Evolutionary conservation across 352 stramenopile species (phyloP).

Genomic region (Pythium dissimile): DNA sequence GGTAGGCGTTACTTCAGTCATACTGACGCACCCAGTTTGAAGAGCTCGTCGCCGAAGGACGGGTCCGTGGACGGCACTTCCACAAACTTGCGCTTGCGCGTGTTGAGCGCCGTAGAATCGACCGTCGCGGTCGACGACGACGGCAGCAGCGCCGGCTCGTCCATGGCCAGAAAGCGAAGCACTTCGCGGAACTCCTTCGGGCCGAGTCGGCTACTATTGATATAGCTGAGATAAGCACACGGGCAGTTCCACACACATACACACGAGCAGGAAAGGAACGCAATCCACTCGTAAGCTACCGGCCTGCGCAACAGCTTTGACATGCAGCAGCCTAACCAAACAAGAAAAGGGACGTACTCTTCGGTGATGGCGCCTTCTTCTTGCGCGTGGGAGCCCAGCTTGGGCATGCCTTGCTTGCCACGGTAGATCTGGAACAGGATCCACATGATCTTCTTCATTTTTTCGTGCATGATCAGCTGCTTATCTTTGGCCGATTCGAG

Average conservation of each 20-base stretch:
- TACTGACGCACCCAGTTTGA: conserved; percentile 31
- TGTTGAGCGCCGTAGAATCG: conserved; percentile 28
- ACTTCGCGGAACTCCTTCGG: conserved; percentile 86
- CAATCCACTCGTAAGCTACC: conserved; percentile 24
- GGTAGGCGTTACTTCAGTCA: not conserved
- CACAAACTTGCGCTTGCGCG: conserved; percentile 81
- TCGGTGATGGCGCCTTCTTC: conserved; percentile 63
- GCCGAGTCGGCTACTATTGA: conserved; percentile 72
- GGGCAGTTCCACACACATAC: conserved; percentile 9
- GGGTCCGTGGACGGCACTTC: conserved; percentile 40
- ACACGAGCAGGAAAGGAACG: conserved; percentile 14
- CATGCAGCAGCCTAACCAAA: conserved; percentile 15
- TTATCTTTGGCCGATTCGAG: conserved; percentile 83
- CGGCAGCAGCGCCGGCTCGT: conserved; percentile 70
- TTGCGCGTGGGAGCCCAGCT: conserved; percentile 56
- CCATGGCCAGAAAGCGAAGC: conserved; percentile 81
- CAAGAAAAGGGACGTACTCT: conserved; percentile 66
- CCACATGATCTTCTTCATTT: conserved; percentile 92
- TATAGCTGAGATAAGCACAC: conserved; percentile 63
- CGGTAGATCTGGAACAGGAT: conserved; percentile 89
- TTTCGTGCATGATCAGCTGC: conserved; percentile 88
- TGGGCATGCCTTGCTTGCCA: conserved; percentile 75
- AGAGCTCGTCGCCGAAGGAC: conserved; percentile 25
- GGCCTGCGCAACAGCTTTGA: conserved; percentile 14
- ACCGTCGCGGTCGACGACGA: conserved; percentile 40